Conservation (phyloP, 495 filamentous ascomycete species). For the Corynascus novoguineensis region DNA sequence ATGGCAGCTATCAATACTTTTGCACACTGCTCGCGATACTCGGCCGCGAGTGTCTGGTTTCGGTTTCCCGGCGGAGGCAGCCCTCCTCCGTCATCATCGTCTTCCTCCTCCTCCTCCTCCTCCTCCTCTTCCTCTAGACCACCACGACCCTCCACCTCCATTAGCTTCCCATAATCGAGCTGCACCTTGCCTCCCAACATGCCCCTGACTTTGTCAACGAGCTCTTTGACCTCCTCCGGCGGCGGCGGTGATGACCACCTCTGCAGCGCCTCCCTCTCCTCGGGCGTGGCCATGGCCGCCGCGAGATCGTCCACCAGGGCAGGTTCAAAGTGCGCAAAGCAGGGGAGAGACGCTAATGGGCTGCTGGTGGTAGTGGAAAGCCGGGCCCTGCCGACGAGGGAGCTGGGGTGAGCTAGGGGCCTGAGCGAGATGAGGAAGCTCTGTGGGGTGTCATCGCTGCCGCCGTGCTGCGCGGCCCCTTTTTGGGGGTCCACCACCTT, state of each 20-base stretch:
- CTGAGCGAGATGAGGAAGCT: slow-evolving; percentile 41
- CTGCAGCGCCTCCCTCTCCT: slow-evolving; percentile 14
- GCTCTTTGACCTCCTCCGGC: slow-evolving; percentile 5
- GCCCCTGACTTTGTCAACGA: slow-evolving; percentile 23
- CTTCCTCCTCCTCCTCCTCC: slow-evolving; percentile 20
- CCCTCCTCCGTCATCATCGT: slow-evolving; percentile 13
- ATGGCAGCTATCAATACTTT: slow-evolving; percentile 31
- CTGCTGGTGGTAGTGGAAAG: slow-evolving; percentile 9
- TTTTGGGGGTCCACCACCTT: too few relatives aligned
- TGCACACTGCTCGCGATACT: slow-evolving; percentile 38
- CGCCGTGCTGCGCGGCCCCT: not conserved
- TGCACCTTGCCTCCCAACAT: slow-evolving; percentile 26
- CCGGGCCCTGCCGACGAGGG: slow-evolving; percentile 30
- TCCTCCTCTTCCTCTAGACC: slow-evolving; percentile 18
- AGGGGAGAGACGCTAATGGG: slow-evolving; percentile 25
- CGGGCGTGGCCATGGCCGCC: slow-evolving; percentile 14
- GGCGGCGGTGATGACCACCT: not conserved
- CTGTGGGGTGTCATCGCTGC: slow-evolving; percentile 12
- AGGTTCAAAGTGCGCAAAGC: slow-evolving; percentile 40
- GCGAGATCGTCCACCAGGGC: slow-evolving; percentile 36
- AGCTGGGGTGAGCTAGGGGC: slow-evolving; percentile 33
- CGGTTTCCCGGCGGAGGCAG: slow-evolving; percentile 27
- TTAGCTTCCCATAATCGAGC: slow-evolving; percentile 27
- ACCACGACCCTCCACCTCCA: slow-evolving; percentile 33
- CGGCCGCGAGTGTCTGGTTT: slow-evolving; percentile 39